Percentiles rank a stretch among this genome's conserved stretches.
phyloP scores from a whole-genome alignment of 140 eudicot species.

The Stevia rebaudiana region DNA sequence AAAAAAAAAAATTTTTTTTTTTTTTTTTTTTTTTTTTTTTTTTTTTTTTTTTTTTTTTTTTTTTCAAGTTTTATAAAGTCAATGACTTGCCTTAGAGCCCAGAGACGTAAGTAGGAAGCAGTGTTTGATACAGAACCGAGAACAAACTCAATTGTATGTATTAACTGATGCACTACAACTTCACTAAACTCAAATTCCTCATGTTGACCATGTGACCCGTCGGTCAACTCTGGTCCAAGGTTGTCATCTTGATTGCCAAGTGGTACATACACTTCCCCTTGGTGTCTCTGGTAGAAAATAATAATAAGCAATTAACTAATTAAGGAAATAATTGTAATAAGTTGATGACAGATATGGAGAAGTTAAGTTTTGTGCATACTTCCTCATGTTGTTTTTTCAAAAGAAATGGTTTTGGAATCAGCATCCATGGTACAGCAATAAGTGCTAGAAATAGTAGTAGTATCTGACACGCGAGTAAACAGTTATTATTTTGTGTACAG shows the following conservation, averaged over 20 bases:
- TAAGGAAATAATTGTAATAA: neutral
- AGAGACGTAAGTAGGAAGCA: constrained; percentile 83
- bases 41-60: neutral
- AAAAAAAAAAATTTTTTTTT: neutral
- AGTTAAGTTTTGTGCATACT: constrained; percentile 38
- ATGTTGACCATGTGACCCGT: constrained; percentile 38
- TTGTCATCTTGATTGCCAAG: constrained; percentile 44
- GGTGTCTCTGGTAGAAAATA: constrained; percentile 58
- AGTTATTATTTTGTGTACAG: neutral
- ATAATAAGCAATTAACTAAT: too few species aligned
- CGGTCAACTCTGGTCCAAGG: constrained; percentile 40
- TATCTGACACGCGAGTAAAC: constrained; percentile 30
- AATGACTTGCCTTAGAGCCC: constrained; percentile 73
- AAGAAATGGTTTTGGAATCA: constrained; percentile 83
- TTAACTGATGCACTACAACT: constrained; percentile 77
- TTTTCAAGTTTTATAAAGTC: constrained; percentile 1
- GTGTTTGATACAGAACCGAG: constrained; percentile 92
- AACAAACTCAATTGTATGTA: constrained; percentile 88
- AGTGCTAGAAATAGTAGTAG: constrained; percentile 57
- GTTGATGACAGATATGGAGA: neutral
- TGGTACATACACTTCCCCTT: constrained; percentile 56
- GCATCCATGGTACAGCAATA: constrained; percentile 91
- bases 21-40: neutral
- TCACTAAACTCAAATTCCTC: constrained; percentile 78
- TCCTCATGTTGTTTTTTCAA: constrained; percentile 71